These are phyloP conservation scores for Sordariomycetes sp. DNA, from an alignment of 2,329 filamentous ascomycete species.

Conservation along the genomic window DNA sequence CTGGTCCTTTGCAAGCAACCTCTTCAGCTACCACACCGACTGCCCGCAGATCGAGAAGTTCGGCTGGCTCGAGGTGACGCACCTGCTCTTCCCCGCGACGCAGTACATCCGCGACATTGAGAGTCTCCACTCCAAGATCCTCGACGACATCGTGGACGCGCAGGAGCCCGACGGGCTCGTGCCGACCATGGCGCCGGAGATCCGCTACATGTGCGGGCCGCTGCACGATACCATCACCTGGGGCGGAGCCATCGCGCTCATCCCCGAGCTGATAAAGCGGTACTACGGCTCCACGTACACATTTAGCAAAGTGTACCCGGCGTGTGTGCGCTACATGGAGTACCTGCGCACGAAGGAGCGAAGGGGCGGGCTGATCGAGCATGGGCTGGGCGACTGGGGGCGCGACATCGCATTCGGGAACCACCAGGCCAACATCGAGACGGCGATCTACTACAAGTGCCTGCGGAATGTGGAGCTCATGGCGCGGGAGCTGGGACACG, in stretches of 20 bases:
- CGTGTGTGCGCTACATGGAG: constrained; percentile 27
- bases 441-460: constrained; percentile 29
- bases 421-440: constrained; percentile 32
- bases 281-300: constrained; percentile 27
- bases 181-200: constrained; percentile 34
- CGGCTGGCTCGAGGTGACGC: constrained; percentile 35
- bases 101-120: constrained; percentile 36
- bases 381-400: constrained; percentile 31
- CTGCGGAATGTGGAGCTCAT: constrained; percentile 23
- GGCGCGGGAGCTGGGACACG: constrained; percentile 17
- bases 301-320: constrained; percentile 22
- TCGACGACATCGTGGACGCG: constrained; percentile 33
- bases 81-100: constrained; percentile 30
- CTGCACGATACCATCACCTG: constrained; percentile 34
- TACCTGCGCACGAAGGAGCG: constrained; percentile 27
- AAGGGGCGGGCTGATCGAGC: constrained; percentile 27
- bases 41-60: constrained; percentile 36
- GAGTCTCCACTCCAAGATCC: constrained; percentile 31
- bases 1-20: constrained; percentile 30
- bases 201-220: constrained; percentile 35
- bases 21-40: constrained; percentile 36
- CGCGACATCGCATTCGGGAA: constrained; percentile 29
- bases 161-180: constrained; percentile 31
- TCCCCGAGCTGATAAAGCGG: constrained; percentile 23
- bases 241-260: constrained; percentile 25